Percentiles rank a stretch among this genome's conserved stretches.
These are phyloP conservation scores for Aspergillus puulaauensis DNA, from an alignment of 2,329 filamentous ascomycete species.

Conservation along the genomic window DNA sequence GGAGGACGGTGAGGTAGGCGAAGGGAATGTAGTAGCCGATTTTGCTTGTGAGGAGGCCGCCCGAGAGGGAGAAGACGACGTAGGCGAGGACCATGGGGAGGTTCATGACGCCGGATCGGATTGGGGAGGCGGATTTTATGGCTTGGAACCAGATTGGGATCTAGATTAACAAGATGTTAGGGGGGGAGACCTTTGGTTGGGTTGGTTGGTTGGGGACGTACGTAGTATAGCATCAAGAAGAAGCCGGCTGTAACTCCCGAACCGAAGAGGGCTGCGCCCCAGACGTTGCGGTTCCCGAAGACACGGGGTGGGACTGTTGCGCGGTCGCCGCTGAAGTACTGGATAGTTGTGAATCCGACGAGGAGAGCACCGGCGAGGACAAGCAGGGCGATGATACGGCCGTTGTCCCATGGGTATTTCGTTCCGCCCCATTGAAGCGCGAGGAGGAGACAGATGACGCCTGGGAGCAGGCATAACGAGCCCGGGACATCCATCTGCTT, in stretches of 20 bases:
- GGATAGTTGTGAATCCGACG: background rate
- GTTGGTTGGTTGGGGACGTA: background rate
- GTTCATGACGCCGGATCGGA: constrained; percentile 8
- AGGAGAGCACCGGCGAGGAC: constrained; percentile 6
- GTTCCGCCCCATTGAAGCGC: constrained; percentile 17
- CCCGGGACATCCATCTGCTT: constrained; percentile 8
- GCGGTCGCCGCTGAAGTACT: background rate
- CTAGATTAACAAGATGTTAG: background rate
- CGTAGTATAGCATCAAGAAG: constrained; percentile 13
- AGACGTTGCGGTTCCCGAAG: constrained; percentile 7
- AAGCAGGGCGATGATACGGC: constrained; percentile 10
- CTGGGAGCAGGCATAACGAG: constrained; percentile 1
- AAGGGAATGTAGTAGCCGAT: constrained; percentile 13
- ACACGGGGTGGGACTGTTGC: constrained; percentile 12
- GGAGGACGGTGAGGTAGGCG: background rate
- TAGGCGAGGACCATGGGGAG: constrained; percentile 7
- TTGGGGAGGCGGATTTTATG: constrained; percentile 10
- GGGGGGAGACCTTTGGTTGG: too few species aligned
- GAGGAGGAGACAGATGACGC: constrained; percentile 13
- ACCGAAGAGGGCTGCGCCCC: constrained; percentile 3
- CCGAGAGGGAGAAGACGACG: constrained; percentile 3
- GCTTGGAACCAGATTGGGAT: constrained; percentile 15
- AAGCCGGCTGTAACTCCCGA: constrained; percentile 1
- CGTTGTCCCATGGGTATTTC: constrained; percentile 10
- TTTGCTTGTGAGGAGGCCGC: background rate